Conservation (phyloP, 1,284 basidiomycete species). For the Cutaneotrichosporon sp. region DNA sequence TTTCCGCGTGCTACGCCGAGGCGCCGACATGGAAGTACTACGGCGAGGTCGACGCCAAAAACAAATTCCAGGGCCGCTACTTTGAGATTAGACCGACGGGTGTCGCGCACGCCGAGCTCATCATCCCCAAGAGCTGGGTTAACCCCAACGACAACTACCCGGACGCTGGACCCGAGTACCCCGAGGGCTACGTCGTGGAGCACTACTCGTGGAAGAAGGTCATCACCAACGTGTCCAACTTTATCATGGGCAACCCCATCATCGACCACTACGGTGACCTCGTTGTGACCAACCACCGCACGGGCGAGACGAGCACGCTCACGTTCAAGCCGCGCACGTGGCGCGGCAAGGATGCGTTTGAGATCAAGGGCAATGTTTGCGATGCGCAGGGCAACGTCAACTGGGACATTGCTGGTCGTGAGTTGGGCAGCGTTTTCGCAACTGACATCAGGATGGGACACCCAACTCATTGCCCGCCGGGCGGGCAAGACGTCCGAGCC, state of each 20-base stretch:
- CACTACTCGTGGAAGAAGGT: slow-evolving; percentile 62
- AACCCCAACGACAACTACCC: slow-evolving; percentile 44
- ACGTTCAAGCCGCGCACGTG: slow-evolving; percentile 96
- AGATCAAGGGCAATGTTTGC: slow-evolving; percentile 80
- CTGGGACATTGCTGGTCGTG: slow-evolving; percentile 84
- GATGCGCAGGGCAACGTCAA: slow-evolving; percentile 61
- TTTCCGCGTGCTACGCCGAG: slow-evolving; percentile 95
- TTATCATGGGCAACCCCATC: slow-evolving; percentile 85
- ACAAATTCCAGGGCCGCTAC: slow-evolving; percentile 91
- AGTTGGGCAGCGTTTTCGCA: slow-evolving; percentile 11
- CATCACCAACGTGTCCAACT: slow-evolving; percentile 86
- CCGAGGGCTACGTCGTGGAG: slow-evolving; percentile 37
- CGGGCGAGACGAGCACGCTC: slow-evolving; percentile 79
- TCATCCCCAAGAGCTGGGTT: slow-evolving; percentile 63
- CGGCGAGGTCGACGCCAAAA: slow-evolving; percentile 74
- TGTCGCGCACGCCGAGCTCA: slow-evolving; percentile 79
- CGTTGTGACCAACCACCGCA: slow-evolving; percentile 84
- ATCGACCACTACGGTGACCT: slow-evolving; percentile 98
- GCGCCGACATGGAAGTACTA: slow-evolving; percentile 85
- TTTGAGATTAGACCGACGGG: slow-evolving; percentile 97
- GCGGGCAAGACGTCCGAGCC: slow-evolving; percentile 61
- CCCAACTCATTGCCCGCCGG: slow-evolving; percentile 81
- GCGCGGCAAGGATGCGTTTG: slow-evolving; percentile 84
- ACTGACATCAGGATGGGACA: slow-evolving; percentile 66
- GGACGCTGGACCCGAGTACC: slow-evolving; percentile 37